Conservation (phyloP, 768 basidiomycete genomes). For the Mycena vitilis region DNA sequence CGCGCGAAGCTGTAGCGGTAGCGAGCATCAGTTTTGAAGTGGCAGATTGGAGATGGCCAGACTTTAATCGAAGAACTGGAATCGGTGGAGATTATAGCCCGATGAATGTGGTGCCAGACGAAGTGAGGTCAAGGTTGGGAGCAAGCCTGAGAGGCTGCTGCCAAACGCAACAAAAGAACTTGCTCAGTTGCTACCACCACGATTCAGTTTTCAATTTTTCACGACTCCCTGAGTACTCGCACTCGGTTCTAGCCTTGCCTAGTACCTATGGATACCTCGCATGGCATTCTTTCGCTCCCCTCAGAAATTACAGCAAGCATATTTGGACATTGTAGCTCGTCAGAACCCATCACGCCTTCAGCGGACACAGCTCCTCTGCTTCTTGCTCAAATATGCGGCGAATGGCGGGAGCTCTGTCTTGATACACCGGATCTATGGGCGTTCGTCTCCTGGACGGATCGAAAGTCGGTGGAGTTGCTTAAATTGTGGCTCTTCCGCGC, state of each 20-base stretch:
- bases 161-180: too few species aligned
- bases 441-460: background rate
- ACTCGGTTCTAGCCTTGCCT: too few species aligned
- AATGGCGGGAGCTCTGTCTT: slow-evolving; percentile 3
- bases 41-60: background rate
- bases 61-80: background rate
- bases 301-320: slow-evolving; percentile 3
- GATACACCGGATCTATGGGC: slow-evolving; percentile 17
- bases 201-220: too few species aligned
- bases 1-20: too few species aligned
- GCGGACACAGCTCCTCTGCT: slow-evolving; percentile 7
- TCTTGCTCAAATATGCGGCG: slow-evolving; percentile 18
- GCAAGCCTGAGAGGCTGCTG: too few species aligned
- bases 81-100: too few species aligned
- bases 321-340: slow-evolving; percentile 8
- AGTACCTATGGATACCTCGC: too few species aligned
- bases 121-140: too few species aligned
- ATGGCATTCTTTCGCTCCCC: background rate
- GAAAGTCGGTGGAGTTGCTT: background rate
- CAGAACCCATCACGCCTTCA: background rate
- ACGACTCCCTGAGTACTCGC: too few species aligned
- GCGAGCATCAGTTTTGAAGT: background rate
- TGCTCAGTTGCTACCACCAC: too few species aligned
- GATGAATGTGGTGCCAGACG: too few species aligned
- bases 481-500: slow-evolving; percentile 14